phyloP scores from a whole-genome alignment of 208 protist species.

The Naegleria gruberi region DNA sequence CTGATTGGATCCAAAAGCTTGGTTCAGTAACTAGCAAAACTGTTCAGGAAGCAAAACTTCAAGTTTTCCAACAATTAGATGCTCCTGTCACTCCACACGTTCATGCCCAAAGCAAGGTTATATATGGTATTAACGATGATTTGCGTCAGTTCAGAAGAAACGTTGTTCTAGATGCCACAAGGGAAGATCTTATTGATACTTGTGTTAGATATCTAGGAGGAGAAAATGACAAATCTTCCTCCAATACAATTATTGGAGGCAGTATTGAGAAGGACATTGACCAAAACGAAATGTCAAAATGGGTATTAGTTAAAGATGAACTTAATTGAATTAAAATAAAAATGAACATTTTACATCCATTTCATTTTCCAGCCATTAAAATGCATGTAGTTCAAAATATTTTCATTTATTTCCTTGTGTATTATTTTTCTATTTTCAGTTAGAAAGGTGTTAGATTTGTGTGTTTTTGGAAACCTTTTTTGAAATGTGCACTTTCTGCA shows the following conservation, averaged over 20 bases:
- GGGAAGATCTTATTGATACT: neutral
- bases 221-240: too few relatives aligned
- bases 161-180: neutral
- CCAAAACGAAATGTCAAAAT: neutral
- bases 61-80: constrained; percentile 22
- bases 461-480: too few relatives aligned
- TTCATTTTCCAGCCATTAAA: too few relatives aligned
- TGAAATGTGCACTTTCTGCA: too few relatives aligned
- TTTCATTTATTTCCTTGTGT: too few relatives aligned
- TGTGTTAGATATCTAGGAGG: neutral
- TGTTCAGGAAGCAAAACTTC: constrained; percentile 7
- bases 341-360: too few relatives aligned
- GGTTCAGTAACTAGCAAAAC: neutral
- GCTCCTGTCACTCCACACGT: neutral
- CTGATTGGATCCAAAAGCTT: neutral
- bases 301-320: neutral
- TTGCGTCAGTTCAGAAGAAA: constrained; percentile 4
- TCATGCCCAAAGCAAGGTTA: neutral
- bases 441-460: too few relatives aligned
- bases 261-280: neutral
- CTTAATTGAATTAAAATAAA: neutral
- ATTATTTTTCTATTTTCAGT: too few relatives aligned
- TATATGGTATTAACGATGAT: constrained; percentile 15
- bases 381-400: too few relatives aligned
- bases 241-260: neutral